Conservation (phyloP, 352 stramenopile genomes). For the Nothophytophthora sp. region DNA sequence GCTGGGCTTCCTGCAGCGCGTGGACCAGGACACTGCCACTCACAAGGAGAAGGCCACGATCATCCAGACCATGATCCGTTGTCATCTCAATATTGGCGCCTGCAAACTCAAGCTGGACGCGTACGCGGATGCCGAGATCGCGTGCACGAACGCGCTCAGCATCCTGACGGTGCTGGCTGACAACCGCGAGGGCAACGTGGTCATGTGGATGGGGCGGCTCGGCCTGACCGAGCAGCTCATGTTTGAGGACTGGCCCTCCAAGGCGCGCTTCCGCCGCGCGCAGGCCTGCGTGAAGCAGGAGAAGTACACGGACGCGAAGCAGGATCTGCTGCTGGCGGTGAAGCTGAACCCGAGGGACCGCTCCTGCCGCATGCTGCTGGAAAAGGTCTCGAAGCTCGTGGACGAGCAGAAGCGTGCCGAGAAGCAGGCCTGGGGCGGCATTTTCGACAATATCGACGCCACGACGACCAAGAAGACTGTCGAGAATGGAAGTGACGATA, state of each 20-base stretch:
- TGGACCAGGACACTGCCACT: conserved; percentile 73
- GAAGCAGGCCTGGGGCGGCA: conserved; percentile 80
- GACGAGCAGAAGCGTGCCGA: conserved; percentile 79
- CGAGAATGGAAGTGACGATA: conserved; percentile 13
- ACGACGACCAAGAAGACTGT: conserved; percentile 9
- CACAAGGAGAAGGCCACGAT: conserved; percentile 89
- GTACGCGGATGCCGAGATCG: conserved; percentile 71
- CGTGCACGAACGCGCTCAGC: conserved; percentile 81
- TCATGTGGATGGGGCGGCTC: conserved; percentile 83
- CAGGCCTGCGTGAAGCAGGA: conserved; percentile 75
- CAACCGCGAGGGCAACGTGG: conserved; percentile 79
- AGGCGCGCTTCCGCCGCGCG: conserved; percentile 82
- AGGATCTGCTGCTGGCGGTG: conserved; percentile 77
- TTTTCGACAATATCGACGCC: conserved; percentile 59
- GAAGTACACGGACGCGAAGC: conserved; percentile 73
- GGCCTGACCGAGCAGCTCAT: conserved; percentile 78
- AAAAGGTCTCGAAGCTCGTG: conserved; percentile 70
- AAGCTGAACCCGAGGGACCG: conserved; percentile 85
- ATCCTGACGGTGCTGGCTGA: conserved; percentile 78
- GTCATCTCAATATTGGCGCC: conserved; percentile 83
- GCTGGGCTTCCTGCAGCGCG: conserved; percentile 70
- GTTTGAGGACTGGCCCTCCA: conserved; percentile 87
- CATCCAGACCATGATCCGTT: conserved; percentile 89
- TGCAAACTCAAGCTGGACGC: conserved; percentile 82
- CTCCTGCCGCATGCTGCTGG: conserved; percentile 72